A percentile compares a stretch with the other conserved stretches of the same genome.
Conservation (phyloP, 2,329 filamentous ascomycete species). For the Apiospora sp. region DNA sequence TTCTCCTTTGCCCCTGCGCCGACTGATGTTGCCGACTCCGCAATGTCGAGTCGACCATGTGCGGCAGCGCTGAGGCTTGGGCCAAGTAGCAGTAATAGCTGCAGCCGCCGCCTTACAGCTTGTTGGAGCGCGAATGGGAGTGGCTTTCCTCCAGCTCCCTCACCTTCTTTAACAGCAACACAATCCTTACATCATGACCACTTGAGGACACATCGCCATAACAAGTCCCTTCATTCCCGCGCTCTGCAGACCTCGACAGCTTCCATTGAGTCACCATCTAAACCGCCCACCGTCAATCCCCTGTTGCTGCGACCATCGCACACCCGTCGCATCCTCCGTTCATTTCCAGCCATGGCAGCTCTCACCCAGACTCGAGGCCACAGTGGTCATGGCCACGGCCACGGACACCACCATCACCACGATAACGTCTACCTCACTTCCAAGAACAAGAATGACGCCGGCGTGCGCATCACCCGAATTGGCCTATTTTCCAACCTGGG, state of each 20-base stretch:
- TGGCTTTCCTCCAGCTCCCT: constrained; percentile 9
- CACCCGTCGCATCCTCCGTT: constrained; percentile 28
- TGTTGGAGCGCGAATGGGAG: constrained; percentile 3
- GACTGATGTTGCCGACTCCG: constrained; percentile 20
- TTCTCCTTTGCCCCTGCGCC: not conserved
- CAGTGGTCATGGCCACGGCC: constrained; percentile 62
- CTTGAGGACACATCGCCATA: constrained; percentile 29
- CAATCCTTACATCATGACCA: constrained; percentile 22
- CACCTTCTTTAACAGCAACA: not conserved
- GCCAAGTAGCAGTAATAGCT: constrained; percentile 1
- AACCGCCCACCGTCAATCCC: constrained; percentile 9
- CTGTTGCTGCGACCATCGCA: constrained; percentile 27
- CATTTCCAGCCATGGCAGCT: constrained; percentile 43
- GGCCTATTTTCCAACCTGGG: constrained; percentile 88
- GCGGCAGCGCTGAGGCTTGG: constrained; percentile 15
- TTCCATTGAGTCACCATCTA: constrained; percentile 23
- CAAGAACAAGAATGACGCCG: constrained; percentile 87
- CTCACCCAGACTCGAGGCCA: constrained; percentile 58
- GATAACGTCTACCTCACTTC: constrained; percentile 86
- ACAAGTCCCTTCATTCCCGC: constrained; percentile 24
- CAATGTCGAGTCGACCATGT: constrained; percentile 19
- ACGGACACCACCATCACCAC: constrained; percentile 78
- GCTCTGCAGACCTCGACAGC: constrained; percentile 30
- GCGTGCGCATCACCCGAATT: constrained; percentile 91
- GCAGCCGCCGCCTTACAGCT: constrained; percentile 15